Evolutionary conservation across 306 rosid species (phyloP).

Genomic region (Cucurbita ficifolia): DNA sequence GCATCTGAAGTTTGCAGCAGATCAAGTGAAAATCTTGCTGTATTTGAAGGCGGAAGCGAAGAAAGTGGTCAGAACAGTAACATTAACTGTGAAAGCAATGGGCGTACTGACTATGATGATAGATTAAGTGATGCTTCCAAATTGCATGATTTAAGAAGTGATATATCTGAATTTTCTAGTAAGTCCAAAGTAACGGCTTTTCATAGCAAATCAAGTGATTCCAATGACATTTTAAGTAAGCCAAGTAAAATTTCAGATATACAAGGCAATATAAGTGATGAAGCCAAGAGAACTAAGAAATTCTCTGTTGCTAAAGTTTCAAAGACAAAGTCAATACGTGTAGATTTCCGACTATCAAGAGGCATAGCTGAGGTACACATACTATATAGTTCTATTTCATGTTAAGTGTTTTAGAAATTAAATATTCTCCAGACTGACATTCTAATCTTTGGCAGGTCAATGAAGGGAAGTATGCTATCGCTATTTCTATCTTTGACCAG

Average conservation of each 20-base stretch:
- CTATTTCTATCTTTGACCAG: constrained; percentile 81
- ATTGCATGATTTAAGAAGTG: constrained; percentile 46
- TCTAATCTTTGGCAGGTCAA: constrained; percentile 54
- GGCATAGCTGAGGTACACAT: constrained; percentile 84
- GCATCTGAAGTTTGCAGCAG: constrained; percentile 30
- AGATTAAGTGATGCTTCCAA: constrained; percentile 39
- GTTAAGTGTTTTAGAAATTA: neutral
- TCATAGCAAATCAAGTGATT: constrained; percentile 31
- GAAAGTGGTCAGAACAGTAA: constrained; percentile 27
- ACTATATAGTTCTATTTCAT: neutral
- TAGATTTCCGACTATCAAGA: constrained; percentile 90
- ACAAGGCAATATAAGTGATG: constrained; percentile 28
- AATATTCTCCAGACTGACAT: neutral
- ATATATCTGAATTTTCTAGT: constrained; percentile 36
- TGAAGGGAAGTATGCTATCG: constrained; percentile 85
- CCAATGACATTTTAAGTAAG: constrained; percentile 29
- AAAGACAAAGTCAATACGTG: constrained; percentile 68
- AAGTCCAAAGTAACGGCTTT: constrained; percentile 27
- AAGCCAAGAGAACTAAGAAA: constrained; percentile 55
- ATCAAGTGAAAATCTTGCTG: constrained; percentile 21
- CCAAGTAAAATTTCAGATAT: constrained; percentile 30
- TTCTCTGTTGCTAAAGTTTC: constrained; percentile 62
- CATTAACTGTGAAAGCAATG: constrained; percentile 29
- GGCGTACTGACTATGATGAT: constrained; percentile 35
- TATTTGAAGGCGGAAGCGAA: constrained; percentile 24